These are phyloP conservation scores for Nicotiana otophora DNA, from an alignment of 257 asterid genomes.

Conservation along the genomic window DNA sequence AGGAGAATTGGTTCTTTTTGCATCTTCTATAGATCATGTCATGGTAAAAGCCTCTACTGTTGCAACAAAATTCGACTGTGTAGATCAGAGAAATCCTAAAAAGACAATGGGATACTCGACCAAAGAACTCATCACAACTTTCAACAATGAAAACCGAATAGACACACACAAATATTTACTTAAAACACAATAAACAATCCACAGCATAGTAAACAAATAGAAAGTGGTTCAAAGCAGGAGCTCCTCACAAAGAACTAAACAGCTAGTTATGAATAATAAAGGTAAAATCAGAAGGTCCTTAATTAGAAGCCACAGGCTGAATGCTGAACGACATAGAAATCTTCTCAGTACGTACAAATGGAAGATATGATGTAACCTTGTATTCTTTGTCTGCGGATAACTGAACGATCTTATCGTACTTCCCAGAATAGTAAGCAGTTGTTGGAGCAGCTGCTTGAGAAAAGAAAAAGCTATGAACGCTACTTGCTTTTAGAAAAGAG, in stretches of 20 bases:
- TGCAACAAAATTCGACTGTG: neutral
- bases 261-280: neutral
- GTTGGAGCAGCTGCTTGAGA: constrained; percentile 69
- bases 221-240: neutral
- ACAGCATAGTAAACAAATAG: neutral
- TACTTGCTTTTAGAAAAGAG: too few relatives aligned
- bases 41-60: neutral
- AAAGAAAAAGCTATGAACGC: neutral
- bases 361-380: constrained; percentile 64
- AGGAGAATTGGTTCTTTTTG: neutral
- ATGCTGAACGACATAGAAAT: constrained; percentile 50
- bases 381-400: constrained; percentile 58
- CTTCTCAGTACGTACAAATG: constrained; percentile 68
- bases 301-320: constrained; percentile 14
- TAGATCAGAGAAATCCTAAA: neutral
- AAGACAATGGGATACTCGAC: neutral
- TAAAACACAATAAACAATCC: neutral
- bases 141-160: neutral
- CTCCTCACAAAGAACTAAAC: neutral
- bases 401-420: constrained; percentile 65
- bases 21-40: neutral
- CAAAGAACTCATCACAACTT: neutral
- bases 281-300: neutral
- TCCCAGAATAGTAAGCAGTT: constrained; percentile 59
- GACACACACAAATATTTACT: neutral